Evolutionary conservation across 352 stramenopile species (phyloP).

Genomic region (Phytophthora foliorum): DNA sequence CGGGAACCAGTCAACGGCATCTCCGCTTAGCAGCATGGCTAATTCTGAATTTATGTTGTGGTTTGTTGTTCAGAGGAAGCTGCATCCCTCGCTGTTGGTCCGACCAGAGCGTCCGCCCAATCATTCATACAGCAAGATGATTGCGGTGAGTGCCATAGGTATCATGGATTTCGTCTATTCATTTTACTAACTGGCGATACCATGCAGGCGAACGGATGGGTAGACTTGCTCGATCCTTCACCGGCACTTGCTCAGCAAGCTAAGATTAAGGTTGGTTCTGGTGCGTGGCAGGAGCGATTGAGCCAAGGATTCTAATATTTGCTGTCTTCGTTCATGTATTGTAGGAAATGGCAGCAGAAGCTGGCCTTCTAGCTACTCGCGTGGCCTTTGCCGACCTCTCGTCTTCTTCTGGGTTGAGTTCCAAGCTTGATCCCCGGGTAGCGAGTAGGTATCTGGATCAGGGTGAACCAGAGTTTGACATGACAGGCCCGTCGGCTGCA

Average conservation of each 20-base stretch:
- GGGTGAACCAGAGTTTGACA: slow-evolving; percentile 21
- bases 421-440: slow-evolving; percentile 18
- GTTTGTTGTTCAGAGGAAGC: slow-evolving; percentile 52
- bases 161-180: not conserved
- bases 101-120: slow-evolving; percentile 80
- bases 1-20: not conserved
- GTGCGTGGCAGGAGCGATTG: not conserved
- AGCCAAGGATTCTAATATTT: not conserved
- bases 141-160: slow-evolving; percentile 49
- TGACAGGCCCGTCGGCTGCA: slow-evolving; percentile 8
- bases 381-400: slow-evolving; percentile 34
- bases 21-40: not conserved
- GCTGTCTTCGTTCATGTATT: not conserved
- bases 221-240: slow-evolving; percentile 60
- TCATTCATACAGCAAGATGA: slow-evolving; percentile 81
- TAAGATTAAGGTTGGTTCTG: slow-evolving; percentile 31
- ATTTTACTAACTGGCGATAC: not conserved
- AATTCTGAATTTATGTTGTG: slow-evolving; percentile 3
- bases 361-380: slow-evolving; percentile 16
- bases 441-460: slow-evolving; percentile 18
- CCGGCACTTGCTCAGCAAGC: slow-evolving; percentile 28
- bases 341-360: slow-evolving; percentile 22
- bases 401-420: slow-evolving; percentile 16
- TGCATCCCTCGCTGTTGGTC: slow-evolving; percentile 59
- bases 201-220: slow-evolving; percentile 72